Conservation (phyloP, 805 yeast genomes). For the Tetrapisispora taiwanensis region DNA sequence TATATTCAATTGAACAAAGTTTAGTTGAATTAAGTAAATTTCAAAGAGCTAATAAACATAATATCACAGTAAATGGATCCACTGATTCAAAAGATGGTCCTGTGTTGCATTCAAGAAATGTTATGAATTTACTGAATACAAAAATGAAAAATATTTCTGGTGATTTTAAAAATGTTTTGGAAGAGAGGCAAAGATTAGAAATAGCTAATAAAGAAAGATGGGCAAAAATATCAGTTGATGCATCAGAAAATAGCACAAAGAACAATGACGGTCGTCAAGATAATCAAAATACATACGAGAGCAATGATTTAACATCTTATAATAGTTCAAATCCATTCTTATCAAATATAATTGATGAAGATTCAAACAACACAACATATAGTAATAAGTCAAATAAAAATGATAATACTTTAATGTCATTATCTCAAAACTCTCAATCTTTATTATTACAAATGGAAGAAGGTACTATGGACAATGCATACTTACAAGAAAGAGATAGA, state of each 20-base stretch:
- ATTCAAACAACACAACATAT: constrained; percentile 4
- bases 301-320: constrained; percentile 13
- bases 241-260: constrained; percentile 1
- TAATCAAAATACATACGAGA: constrained; percentile 2
- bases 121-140: constrained; percentile 75
- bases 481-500: constrained; percentile 70
- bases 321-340: constrained; percentile 34
- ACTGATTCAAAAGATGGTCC: constrained; percentile 2
- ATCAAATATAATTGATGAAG: constrained; percentile 25
- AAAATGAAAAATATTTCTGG: constrained; percentile 88
- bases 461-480: constrained; percentile 49
- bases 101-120: constrained; percentile 73
- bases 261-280: constrained; percentile 3
- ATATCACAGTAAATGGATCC: constrained; percentile 35
- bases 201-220: constrained; percentile 70
- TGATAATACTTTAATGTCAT: constrained; percentile 37
- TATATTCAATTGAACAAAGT: constrained; percentile 61
- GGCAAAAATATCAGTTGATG: constrained; percentile 54
- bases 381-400: constrained; percentile 4
- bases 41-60: constrained; percentile 36
- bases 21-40: constrained; percentile 70
- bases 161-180: constrained; percentile 82
- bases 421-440: constrained; percentile 69
- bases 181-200: constrained; percentile 76
- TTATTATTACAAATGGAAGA: constrained; percentile 75